These are phyloP conservation scores for Fusarium torulosum DNA, from an alignment of 2,329 filamentous ascomycete genomes.

Conservation along the genomic window DNA sequence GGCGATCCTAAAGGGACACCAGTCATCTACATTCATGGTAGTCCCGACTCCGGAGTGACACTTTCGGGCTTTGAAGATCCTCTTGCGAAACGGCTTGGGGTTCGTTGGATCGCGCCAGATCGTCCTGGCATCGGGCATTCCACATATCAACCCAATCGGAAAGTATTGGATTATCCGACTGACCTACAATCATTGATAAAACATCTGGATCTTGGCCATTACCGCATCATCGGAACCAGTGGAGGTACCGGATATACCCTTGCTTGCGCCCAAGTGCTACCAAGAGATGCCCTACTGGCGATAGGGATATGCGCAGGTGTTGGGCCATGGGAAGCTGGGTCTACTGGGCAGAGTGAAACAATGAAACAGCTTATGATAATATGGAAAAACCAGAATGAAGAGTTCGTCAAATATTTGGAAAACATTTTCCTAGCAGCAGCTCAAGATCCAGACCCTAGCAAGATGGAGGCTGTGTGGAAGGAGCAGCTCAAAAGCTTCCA, in stretches of 20 bases:
- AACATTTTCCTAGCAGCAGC: neutral
- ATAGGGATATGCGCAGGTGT: slow-evolving; percentile 10
- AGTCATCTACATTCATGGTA: slow-evolving; percentile 3
- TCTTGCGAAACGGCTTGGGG: neutral
- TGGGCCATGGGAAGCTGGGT: slow-evolving; percentile 2
- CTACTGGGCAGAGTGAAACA: neutral
- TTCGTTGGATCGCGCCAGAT: slow-evolving; percentile 7
- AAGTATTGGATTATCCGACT: neutral
- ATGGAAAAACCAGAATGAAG: slow-evolving; percentile 3
- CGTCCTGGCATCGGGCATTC: slow-evolving; percentile 9
- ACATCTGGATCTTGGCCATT: rapidly evolving
- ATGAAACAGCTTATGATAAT: neutral
- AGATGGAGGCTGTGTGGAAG: neutral
- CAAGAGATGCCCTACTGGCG: neutral
- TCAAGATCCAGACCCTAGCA: neutral
- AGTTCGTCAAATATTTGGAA: neutral
- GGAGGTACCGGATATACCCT: slow-evolving; percentile 1
- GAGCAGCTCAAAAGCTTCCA: neutral
- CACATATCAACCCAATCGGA: neutral
- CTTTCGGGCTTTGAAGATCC: neutral
- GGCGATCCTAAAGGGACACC: neutral
- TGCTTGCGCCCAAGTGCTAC: slow-evolving; percentile 1
- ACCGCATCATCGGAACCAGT: slow-evolving; percentile 3
- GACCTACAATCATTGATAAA: neutral
- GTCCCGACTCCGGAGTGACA: neutral